A percentile compares a stretch with the other conserved stretches of the same genome.
Evolutionary conservation across 164 flowering plant species (phyloP).

Genomic region (Hamamelis virginiana): DNA sequence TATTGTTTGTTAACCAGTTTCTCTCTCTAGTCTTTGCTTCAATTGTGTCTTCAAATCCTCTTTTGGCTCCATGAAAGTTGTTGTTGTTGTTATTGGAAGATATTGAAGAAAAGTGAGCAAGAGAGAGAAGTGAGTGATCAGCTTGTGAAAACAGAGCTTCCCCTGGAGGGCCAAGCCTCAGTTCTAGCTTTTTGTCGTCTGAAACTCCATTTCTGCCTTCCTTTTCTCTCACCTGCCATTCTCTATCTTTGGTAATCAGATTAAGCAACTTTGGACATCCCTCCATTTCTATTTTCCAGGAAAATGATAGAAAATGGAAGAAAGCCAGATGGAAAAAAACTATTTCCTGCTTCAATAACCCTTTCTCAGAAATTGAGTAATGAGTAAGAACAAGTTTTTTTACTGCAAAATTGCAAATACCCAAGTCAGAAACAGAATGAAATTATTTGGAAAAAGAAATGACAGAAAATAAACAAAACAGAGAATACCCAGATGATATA

Average conservation of each 20-base stretch:
- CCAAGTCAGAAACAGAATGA: neutral
- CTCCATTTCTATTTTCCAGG: constrained; percentile 11
- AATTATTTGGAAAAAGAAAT: neutral
- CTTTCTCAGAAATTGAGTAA: neutral
- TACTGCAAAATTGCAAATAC: neutral
- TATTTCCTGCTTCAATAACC: neutral
- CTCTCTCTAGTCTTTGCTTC: neutral
- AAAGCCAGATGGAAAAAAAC: constrained; percentile 4
- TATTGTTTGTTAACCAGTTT: constrained; percentile 7
- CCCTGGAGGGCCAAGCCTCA: constrained; percentile 38
- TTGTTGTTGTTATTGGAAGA: neutral
- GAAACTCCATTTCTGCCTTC: constrained; percentile 8
- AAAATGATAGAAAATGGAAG: neutral
- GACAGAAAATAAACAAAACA: neutral
- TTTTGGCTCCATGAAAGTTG: constrained; percentile 4
- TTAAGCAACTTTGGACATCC: constrained; percentile 13
- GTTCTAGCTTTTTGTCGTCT: constrained; percentile 26
- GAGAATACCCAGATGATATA: neutral
- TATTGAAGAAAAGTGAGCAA: neutral
- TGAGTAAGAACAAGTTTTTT: neutral
- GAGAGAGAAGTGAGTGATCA: neutral
- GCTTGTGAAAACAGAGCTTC: neutral
- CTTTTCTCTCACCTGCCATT: neutral
- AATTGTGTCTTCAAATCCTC: constrained; percentile 9
- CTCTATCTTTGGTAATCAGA: neutral